Percentiles rank a stretch among this genome's conserved stretches.
Evolutionary conservation across 1,139 yeast genomes (phyloP).

Genomic region (Wickerhamomyces sp.): DNA sequence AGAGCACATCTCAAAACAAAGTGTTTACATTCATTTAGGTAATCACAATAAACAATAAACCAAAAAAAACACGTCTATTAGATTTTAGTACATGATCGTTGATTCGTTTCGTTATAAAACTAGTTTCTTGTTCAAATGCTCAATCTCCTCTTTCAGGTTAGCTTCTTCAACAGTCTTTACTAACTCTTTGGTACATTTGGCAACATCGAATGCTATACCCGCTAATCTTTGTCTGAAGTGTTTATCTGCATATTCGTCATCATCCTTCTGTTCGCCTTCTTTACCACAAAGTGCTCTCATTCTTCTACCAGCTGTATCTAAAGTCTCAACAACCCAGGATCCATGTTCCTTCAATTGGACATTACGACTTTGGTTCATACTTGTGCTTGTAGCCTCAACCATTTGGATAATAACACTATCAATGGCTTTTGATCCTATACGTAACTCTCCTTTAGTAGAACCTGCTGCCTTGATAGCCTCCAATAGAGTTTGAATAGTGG

Average conservation of each 20-base stretch:
- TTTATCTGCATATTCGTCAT: slow-evolving; percentile 75
- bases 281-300: slow-evolving; percentile 58
- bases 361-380: slow-evolving; percentile 84
- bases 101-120: no score
- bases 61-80: background rate
- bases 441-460: slow-evolving; percentile 70
- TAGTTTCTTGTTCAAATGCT: slow-evolving; percentile 33
- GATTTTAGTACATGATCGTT: no score
- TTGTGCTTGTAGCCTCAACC: slow-evolving; percentile 85
- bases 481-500: slow-evolving; percentile 80
- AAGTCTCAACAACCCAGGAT: slow-evolving; percentile 79
- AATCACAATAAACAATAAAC: no score
- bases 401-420: slow-evolving; percentile 75
- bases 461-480: slow-evolving; percentile 73
- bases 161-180: slow-evolving; percentile 96
- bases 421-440: slow-evolving; percentile 70
- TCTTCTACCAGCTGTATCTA: slow-evolving; percentile 81
- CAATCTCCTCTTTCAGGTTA: slow-evolving; percentile 74
- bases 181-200: slow-evolving; percentile 90
- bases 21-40: no score
- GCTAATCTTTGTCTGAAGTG: slow-evolving; percentile 90
- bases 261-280: slow-evolving; percentile 40
- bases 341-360: slow-evolving; percentile 86
- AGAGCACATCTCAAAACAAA: no score
- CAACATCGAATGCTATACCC: slow-evolving; percentile 93